These are phyloP conservation scores for Escallonia rubra DNA, from an alignment of 129 eudicot genomes.

Conservation along the genomic window DNA sequence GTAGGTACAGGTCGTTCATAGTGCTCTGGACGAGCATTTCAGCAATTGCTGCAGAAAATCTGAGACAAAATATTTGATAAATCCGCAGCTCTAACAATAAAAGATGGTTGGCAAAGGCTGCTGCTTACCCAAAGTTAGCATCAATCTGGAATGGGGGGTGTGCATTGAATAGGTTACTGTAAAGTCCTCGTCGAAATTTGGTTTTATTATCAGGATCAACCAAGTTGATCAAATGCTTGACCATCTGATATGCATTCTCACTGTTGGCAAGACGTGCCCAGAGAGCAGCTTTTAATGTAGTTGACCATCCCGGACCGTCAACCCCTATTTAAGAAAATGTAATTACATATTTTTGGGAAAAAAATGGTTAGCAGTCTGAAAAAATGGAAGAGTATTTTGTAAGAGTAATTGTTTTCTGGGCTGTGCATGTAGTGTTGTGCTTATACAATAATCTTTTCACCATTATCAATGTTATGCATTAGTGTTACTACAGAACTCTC, in stretches of 20 bases:
- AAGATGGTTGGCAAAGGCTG: neutral
- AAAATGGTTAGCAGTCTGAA: too few relatives aligned
- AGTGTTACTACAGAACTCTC: too few relatives aligned
- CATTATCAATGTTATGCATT: too few relatives aligned
- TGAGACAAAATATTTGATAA: conserved; percentile 7
- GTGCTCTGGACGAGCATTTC: conserved; percentile 77
- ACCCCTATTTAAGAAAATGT: conserved; percentile 29
- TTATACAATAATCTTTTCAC: too few relatives aligned
- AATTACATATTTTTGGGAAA: too few relatives aligned
- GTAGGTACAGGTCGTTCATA: conserved; percentile 40
- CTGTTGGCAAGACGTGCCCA: conserved; percentile 64
- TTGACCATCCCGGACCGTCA: conserved; percentile 85
- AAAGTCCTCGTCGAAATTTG: conserved; percentile 59
- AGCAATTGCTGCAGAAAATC: conserved; percentile 59
- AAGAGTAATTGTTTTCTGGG: too few relatives aligned
- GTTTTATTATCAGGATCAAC: conserved; percentile 55
- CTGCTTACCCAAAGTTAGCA: conserved; percentile 52
- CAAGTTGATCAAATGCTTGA: conserved; percentile 60
- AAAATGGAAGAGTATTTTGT: too few relatives aligned
- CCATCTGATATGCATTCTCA: conserved; percentile 58
- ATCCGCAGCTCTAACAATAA: neutral
- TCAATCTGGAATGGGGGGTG: conserved; percentile 87
- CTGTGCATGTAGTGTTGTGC: too few relatives aligned
- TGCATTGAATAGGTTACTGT: conserved; percentile 62
- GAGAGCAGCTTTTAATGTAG: conserved; percentile 60